Base-by-base conservation (phyloP, 768 basidiomycete species). In the Boletales sp. region DNA sequence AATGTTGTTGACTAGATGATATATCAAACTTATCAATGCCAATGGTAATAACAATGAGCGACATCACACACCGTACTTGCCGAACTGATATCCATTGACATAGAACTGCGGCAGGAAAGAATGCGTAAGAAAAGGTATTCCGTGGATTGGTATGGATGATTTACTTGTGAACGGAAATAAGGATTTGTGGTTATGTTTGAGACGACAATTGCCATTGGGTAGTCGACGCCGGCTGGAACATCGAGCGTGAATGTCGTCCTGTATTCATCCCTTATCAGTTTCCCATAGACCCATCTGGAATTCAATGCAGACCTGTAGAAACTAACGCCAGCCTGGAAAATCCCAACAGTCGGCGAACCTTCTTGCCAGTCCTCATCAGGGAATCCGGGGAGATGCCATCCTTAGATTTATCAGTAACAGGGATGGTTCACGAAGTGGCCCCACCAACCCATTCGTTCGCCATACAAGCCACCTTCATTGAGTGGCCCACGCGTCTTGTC, bases 341-440 rank as follows among this genome's bases (percentile, higher is more conserved):
- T 70, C 28, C 76, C 78, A 2, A 53, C 58, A 9, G 70, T 76
- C 1, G 79, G 78, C 11, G 66, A 69, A 4, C 74, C 69, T 28
- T 54, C 46, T 11, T 66, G 57, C 82, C 82, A 82, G 1, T 50
- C 52, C 11, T 69, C 63, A 48, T 80, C 78, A 39, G 79, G 66
- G 61, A 78, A 80, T 30, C 70, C 74, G 18, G 82, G 81, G n/a
- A 82, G 70, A 57, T 84, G 81, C 76, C 79, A 81, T 33, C 80
- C 61, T 50, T 47, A 21, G 15, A 15, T 33, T n/a, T 8, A 15
- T 66, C 49, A 58, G 35, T 28, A 19, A 44, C 35, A 32, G 14
- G n/a, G 14, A 32, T 11, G 14, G 15, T 13, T 15, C 6, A 18
- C 17, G 21, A 34, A 41, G 13, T 0, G 4, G 6, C 15, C 48